Evolutionary conservation across 495 filamentous ascomycete species (phyloP).

Genomic region (Venustampulla echinocandica): DNA sequence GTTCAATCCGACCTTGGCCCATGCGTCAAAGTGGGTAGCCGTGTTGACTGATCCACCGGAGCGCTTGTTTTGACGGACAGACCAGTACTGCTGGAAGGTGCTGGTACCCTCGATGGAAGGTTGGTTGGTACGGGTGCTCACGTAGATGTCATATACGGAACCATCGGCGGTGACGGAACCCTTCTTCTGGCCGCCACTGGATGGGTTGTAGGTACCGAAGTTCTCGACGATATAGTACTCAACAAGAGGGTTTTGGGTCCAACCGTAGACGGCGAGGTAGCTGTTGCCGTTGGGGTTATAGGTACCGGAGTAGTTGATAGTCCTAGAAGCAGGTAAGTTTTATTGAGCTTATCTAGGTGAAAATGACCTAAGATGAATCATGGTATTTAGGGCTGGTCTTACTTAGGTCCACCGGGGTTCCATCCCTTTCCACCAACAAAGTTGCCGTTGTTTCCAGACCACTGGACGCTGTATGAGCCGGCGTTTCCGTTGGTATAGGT

Average conservation of each 20-base stretch:
- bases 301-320: conserved; percentile 36
- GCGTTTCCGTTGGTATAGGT: conserved; percentile 49
- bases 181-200: conserved; percentile 31
- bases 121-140: conserved; percentile 47
- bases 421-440: conserved; percentile 50
- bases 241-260: conserved; percentile 47
- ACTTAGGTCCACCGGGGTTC: conserved; percentile 9
- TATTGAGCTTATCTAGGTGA: not conserved
- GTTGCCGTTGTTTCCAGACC: conserved; percentile 48
- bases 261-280: conserved; percentile 52
- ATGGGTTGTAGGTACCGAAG: conserved; percentile 47
- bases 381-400: too few relatives aligned
- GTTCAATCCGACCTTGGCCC: conserved; percentile 26
- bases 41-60: conserved; percentile 26
- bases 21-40: conserved; percentile 29
- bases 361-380: conserved; percentile 21
- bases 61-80: conserved; percentile 37
- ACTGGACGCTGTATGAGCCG: conserved; percentile 50
- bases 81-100: conserved; percentile 52
- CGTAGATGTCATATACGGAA: conserved; percentile 55
- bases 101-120: conserved; percentile 46
- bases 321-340: not conserved
- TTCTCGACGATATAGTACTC: conserved; percentile 55
- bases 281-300: conserved; percentile 39
- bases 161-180: conserved; percentile 53